Evolutionary conservation across 2,329 filamentous ascomycete genomes (phyloP), one percentile per base, ranked within the genome.

Genomic region (Paecilomyces sp.): DNA sequence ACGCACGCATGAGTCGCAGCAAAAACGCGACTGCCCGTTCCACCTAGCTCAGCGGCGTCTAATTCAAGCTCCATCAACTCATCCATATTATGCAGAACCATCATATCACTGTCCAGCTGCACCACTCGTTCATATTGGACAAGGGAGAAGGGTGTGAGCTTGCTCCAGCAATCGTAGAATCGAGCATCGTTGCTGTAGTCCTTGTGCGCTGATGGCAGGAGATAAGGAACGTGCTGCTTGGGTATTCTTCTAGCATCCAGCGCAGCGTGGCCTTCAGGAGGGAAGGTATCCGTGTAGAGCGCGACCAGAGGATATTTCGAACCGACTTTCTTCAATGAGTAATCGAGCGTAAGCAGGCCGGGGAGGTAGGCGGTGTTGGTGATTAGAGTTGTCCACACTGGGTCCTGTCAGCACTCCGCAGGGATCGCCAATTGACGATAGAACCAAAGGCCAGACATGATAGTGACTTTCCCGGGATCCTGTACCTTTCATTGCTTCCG

Each of bases 161-260:
- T 96, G 74, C 83, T 90, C 91, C 91, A 96, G 81, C 88, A 92
- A 75, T 95, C 90, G 76, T 91, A 88, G 81, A 96, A 96, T 66
- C 92, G 87, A 56, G 88, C 87, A 74, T 96, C 91, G 62, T 89
- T 84, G 68, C 80, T 83, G 78, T 86, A 95, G 76, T 90, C 87
- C 62, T 86, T 87, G 56, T 79, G 72, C 34, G 80, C 75, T 2
- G 82, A 82, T 1, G 91, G 90, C 11, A 89, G 79, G 47, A 96
- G 82, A 74, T 90, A 89, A 55, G 86, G 83, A 67, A 95, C 86
- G 67, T 81, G 83, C 74, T 89, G 85, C 61, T 84, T 83, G 30
- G 85, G 80, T 65, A 96, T 92, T 57, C 82, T 80, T 64, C 91
- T 87, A 6, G 81, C 80, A 24, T 85, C 80, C 57, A 96, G 85